A percentile compares a stretch with the other conserved stretches of the same genome.
Conservation (phyloP, 192 early-diverging fungal genomes). For the Entomortierella beljakovae region DNA sequence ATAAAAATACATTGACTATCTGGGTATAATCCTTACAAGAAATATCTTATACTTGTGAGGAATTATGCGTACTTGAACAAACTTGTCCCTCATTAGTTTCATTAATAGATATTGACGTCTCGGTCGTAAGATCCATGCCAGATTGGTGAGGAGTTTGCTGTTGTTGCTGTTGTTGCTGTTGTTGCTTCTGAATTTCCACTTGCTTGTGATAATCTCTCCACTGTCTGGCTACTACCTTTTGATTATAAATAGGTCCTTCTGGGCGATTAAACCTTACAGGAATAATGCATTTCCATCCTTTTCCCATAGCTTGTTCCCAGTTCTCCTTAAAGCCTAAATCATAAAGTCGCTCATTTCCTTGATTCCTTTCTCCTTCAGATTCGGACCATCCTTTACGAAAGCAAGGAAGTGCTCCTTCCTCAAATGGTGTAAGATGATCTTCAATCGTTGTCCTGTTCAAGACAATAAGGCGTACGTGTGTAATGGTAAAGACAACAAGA, state of each 20-base stretch:
- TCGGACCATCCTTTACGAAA: constrained; percentile 40
- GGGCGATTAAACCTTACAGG: constrained; percentile 26
- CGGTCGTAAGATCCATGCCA: neutral
- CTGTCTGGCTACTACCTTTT: constrained; percentile 41
- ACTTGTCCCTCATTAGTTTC: too few species aligned
- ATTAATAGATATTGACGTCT: neutral
- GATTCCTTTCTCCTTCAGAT: constrained; percentile 49
- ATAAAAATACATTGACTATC: too few species aligned
- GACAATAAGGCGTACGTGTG: constrained; percentile 58
- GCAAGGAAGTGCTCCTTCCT: constrained; percentile 58
- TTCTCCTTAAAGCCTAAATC: constrained; percentile 56
- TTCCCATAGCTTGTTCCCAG: constrained; percentile 62
- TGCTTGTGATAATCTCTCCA: constrained; percentile 42
- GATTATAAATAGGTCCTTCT: constrained; percentile 37
- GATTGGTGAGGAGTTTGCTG: neutral
- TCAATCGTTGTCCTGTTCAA: constrained; percentile 64
- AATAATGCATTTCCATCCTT: constrained; percentile 35
- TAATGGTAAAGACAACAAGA: constrained; percentile 55
- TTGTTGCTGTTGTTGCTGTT: constrained; percentile 22
- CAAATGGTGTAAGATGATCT: constrained; percentile 41
- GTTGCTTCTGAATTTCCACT: constrained; percentile 10
- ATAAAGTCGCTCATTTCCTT: constrained; percentile 54
- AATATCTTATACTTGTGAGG: too few species aligned
- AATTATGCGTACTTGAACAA: too few species aligned
- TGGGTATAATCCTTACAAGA: too few species aligned